Evolutionary conservation across 2,329 filamentous ascomycete species (phyloP).

Genomic region (Sordariomycetes sp.): DNA sequence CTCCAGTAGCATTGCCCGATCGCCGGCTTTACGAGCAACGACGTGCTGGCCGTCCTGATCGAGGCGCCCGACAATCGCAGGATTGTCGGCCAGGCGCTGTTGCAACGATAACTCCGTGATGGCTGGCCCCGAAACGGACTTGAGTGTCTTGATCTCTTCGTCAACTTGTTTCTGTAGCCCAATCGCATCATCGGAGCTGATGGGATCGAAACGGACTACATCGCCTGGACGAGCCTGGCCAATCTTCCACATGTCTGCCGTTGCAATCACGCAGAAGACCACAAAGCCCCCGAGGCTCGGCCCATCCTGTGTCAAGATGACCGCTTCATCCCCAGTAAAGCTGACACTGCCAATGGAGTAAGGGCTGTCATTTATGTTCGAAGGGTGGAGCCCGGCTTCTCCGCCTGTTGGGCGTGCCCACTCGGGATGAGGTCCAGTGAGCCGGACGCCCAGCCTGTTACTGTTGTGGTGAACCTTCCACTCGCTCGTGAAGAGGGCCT

Average conservation of each 20-base stretch:
- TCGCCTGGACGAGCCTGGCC: slow-evolving; percentile 30
- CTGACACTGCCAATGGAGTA: slow-evolving; percentile 31
- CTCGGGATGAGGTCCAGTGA: slow-evolving; percentile 24
- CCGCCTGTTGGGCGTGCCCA: slow-evolving; percentile 28
- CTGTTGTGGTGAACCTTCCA: slow-evolving; percentile 31
- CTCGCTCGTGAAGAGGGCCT: slow-evolving; percentile 19
- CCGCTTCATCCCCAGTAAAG: slow-evolving; percentile 31
- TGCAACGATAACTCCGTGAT: no score
- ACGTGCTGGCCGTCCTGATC: no score
- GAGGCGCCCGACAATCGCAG: no score
- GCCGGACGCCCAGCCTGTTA: slow-evolving; percentile 27
- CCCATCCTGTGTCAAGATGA: slow-evolving; percentile 27
- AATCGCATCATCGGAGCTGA: slow-evolving; percentile 15
- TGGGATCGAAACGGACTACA: slow-evolving; percentile 19
- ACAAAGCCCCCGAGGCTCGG: slow-evolving; percentile 32
- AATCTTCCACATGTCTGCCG: slow-evolving; percentile 30
- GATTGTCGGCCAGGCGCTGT: no score
- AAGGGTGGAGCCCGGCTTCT: slow-evolving; percentile 27
- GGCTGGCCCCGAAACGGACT: neutral
- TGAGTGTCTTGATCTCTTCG: slow-evolving; percentile 10
- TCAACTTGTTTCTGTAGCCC: slow-evolving; percentile 12
- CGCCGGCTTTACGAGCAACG: no score
- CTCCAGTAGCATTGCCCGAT: slow-evolving; percentile 24
- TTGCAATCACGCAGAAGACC: slow-evolving; percentile 24
- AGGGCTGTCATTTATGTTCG: slow-evolving; percentile 29